A percentile compares a stretch with the other conserved stretches of the same genome.
phyloP scores from a whole-genome alignment of 208 protist species.

The Wallacemonas sp. region DNA sequence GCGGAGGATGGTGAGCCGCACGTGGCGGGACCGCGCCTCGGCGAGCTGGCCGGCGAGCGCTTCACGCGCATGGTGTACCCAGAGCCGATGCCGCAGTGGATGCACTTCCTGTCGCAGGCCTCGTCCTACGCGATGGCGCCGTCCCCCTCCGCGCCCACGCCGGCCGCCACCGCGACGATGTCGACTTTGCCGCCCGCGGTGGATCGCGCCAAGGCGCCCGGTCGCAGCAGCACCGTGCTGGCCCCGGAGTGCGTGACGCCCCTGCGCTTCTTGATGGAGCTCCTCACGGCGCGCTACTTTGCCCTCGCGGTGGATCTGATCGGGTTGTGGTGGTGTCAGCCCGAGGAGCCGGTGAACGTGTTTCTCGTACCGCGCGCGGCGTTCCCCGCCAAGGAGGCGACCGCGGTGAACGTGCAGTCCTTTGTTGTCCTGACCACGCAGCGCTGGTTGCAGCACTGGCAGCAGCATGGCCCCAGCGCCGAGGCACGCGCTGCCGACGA shows the following conservation, averaged over 20 bases:
- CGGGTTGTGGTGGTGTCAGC: constrained; percentile 16
- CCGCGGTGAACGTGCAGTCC: constrained; percentile 29
- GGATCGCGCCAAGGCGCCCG: not conserved
- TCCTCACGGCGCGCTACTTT: constrained; percentile 51
- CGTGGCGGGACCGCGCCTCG: constrained; percentile 24
- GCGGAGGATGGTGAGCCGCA: not conserved
- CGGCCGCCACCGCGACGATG: not conserved
- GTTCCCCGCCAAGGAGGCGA: constrained; percentile 22
- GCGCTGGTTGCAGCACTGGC: constrained; percentile 29
- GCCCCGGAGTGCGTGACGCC: constrained; percentile 33
- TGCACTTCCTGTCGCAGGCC: constrained; percentile 28
- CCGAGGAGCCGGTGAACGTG: constrained; percentile 50
- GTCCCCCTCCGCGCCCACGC: too few relatives aligned
- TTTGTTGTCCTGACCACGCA: constrained; percentile 26
- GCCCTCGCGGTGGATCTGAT: constrained; percentile 34
- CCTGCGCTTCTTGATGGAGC: constrained; percentile 56
- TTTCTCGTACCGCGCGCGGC: constrained; percentile 51
- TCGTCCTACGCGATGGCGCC: constrained; percentile 6
- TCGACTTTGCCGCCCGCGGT: not conserved
- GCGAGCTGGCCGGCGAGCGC: constrained; percentile 54
- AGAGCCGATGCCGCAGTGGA: constrained; percentile 41
- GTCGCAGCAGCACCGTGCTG: constrained; percentile 3
- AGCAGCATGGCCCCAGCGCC: not conserved
- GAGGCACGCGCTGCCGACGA: too few relatives aligned
- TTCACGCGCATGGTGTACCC: constrained; percentile 58